A percentile compares a stretch with the other conserved stretches of the same genome.
These are phyloP conservation scores for Syzygium oleosum DNA, from an alignment of 345 rosid genomes.

Conservation along the genomic window DNA sequence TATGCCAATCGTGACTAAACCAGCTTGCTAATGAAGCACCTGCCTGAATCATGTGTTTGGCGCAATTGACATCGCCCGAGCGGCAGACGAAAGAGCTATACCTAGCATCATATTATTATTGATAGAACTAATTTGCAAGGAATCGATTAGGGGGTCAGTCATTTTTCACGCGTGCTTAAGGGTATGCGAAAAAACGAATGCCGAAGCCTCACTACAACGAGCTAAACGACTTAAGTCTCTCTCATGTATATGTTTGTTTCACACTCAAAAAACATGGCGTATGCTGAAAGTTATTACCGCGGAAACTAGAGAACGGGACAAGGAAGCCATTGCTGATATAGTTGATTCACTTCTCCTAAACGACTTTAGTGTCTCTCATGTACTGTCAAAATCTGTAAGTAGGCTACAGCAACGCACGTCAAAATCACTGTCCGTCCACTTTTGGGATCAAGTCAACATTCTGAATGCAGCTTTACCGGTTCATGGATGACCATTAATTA, in stretches of 20 bases:
- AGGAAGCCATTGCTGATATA: not conserved
- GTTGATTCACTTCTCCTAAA: no score
- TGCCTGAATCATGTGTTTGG: not conserved
- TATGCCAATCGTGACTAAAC: no score
- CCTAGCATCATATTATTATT: not conserved
- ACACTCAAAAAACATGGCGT: not conserved
- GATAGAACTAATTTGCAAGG: not conserved
- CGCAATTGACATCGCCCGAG: not conserved
- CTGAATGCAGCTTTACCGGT: no score
- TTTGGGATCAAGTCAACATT: no score
- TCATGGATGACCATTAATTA: no score
- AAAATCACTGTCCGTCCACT: no score
- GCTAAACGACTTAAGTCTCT: not conserved
- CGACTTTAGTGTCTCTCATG: no score
- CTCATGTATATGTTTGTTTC: not conserved
- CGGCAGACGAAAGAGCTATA: not conserved
- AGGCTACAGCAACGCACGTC: no score
- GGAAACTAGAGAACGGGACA: no score
- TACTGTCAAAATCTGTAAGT: no score
- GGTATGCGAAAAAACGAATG: not conserved
- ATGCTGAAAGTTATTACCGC: not conserved
- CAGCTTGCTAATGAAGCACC: no score
- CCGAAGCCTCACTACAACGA: not conserved
- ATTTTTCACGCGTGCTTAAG: not conserved
- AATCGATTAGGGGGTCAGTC: not conserved